These are phyloP conservation scores for Colletotrichum coccodes DNA, from an alignment of 2,329 filamentous ascomycete genomes.

Conservation along the genomic window DNA sequence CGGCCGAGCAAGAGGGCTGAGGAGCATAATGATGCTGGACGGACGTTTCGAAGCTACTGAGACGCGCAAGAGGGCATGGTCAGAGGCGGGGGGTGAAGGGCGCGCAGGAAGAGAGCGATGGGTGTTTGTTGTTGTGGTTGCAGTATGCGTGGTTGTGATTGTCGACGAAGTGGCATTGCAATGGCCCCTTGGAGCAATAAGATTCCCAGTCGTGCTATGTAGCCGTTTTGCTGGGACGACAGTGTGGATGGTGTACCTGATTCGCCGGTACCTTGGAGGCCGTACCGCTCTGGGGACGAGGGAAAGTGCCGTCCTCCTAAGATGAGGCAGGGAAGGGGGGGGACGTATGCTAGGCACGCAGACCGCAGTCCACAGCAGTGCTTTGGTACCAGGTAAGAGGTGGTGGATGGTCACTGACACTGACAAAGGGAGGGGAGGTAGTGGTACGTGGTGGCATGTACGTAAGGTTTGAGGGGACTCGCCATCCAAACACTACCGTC, in stretches of 20 bases:
- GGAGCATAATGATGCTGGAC: conserved; percentile 34
- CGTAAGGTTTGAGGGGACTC: conserved; percentile 28
- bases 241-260: conserved; percentile 22
- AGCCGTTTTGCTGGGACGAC: conserved; percentile 31
- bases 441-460: conserved; percentile 19
- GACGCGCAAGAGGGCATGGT: conserved; percentile 23
- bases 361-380: neutral
- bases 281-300: neutral
- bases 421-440: neutral
- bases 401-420: neutral
- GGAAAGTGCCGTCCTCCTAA: conserved; percentile 8
- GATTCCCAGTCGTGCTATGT: conserved; percentile 21
- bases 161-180: conserved; percentile 32
- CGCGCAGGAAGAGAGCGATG: neutral
- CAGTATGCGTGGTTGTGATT: conserved; percentile 22
- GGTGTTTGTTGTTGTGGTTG: conserved; percentile 19
- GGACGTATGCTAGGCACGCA: conserved; percentile 11
- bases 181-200: conserved; percentile 32
- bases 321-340: conserved; percentile 17
- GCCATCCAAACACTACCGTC: conserved; percentile 28
- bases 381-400: neutral
- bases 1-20: conserved; percentile 30
- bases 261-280: conserved; percentile 9
- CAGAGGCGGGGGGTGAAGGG: conserved; percentile 1
- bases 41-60: conserved; percentile 26